Base-by-base conservation (phyloP, 768 basidiomycete species). In the Pleurotus platypus region DNA sequence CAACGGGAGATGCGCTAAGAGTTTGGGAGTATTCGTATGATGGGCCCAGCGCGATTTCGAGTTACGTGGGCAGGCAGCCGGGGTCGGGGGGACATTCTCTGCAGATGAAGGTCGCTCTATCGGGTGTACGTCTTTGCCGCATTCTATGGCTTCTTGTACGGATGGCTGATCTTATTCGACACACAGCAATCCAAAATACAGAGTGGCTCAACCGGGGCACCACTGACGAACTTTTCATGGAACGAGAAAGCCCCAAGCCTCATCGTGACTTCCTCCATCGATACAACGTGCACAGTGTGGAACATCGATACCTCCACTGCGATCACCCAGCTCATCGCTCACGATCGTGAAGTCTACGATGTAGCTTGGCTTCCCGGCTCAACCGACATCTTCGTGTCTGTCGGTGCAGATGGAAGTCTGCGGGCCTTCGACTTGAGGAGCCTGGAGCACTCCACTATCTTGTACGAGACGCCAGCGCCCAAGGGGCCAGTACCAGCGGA, bases 221-320 rank as follows among this genome's bases (percentile, higher is more conserved):
- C 97, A 1, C 74, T 98, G 60, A 99, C 97, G 11, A 93, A 89
- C 69, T 97, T 99, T 72, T 94, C 94, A 0, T 99, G 97, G 97
- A 98, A 97, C 67, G 87, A 94, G 64, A 90, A 94, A 66, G 80
- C 89, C 0, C 94, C 96, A 1, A 87, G 85, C 60, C 84, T 92
- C 49, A 87, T 98, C 63, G 96, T 98, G 38, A 99, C 97, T 5
- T 95, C 96, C 20, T 97, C 94, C 6, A 96, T 98, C 64, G 97
- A 99, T 68, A 99, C 97, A 50, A 97, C 95, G 12, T 98, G 96
- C 69, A 98, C 97, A 1, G 90, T 98, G 20, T 99, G 97, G 97
- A 97, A 99, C 71, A 92, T 99, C 67, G 90, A 96, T 65, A 92
- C 92, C 3, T 84, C 86, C 22, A 87, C 90, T 5, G 96, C 97